phyloP scores from a whole-genome alignment of 1,284 basidiomycete genomes.

The Ganoderma meredithae region DNA sequence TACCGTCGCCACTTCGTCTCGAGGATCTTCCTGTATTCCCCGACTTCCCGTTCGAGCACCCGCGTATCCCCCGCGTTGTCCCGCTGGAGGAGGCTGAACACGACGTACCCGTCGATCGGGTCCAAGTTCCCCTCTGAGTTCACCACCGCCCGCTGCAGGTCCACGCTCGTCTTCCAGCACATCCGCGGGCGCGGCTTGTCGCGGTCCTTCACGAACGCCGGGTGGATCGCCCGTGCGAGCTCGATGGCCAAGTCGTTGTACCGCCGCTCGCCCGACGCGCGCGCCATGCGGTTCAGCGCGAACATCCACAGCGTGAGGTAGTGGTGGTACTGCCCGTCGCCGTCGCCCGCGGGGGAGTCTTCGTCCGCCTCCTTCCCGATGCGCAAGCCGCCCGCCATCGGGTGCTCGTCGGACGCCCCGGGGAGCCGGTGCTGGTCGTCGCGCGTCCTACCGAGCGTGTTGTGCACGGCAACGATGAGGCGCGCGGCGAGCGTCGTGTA shows the following conservation, averaged over 20 bases:
- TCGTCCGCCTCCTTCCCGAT: constrained; percentile 40
- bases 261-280: constrained; percentile 30
- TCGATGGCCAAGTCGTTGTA: constrained; percentile 40
- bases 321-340: constrained; percentile 42
- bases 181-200: constrained; percentile 33
- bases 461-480: constrained; percentile 32
- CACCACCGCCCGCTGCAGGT: constrained; percentile 34
- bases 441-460: constrained; percentile 36
- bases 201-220: constrained; percentile 34
- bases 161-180: constrained; percentile 39
- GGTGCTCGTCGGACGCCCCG: constrained; percentile 35
- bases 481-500: constrained; percentile 33
- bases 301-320: constrained; percentile 44
- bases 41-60: constrained; percentile 35
- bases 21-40: constrained; percentile 37
- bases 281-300: constrained; percentile 40
- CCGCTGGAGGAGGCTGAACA: constrained; percentile 38
- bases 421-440: constrained; percentile 33
- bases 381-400: constrained; percentile 39
- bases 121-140: constrained; percentile 40
- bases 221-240: constrained; percentile 40
- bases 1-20: constrained; percentile 36
- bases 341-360: constrained; percentile 32
- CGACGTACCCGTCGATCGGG: constrained; percentile 41
- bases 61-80: constrained; percentile 17